These are phyloP conservation scores for Exophiala alcalophila DNA, from an alignment of 2,329 filamentous ascomycete genomes.

Conservation along the genomic window DNA sequence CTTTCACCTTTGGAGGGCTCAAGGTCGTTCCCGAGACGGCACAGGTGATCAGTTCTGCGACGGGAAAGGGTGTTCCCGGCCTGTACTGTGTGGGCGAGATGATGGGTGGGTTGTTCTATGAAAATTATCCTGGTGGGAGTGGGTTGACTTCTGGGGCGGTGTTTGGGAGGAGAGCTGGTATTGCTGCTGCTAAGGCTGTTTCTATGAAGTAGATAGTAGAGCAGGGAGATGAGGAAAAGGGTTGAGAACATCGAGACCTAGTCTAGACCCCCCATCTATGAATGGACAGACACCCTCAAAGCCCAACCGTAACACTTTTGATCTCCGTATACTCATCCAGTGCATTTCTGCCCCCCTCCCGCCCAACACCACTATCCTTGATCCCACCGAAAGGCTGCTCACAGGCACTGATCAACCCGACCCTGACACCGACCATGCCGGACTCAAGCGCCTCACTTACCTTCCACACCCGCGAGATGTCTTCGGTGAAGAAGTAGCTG, in stretches of 20 bases:
- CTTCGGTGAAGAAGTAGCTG: constrained; percentile 63
- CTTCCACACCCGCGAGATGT: constrained; percentile 57
- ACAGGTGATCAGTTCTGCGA: constrained; percentile 49
- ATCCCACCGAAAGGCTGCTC: constrained; percentile 32
- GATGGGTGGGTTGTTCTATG: constrained; percentile 62
- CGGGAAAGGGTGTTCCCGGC: constrained; percentile 50
- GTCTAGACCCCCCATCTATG: no score
- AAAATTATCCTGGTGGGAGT: constrained; percentile 63
- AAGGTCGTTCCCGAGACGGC: constrained; percentile 55
- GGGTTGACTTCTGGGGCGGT: constrained; percentile 60
- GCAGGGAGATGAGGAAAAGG: no score
- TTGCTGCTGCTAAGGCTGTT: constrained; percentile 30
- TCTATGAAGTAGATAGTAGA: neutral
- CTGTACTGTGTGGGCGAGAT: constrained; percentile 64
- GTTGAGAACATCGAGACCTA: no score
- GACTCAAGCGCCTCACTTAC: constrained; percentile 57
- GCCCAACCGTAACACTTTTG: constrained; percentile 64
- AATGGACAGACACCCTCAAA: no score
- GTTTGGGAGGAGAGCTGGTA: constrained; percentile 48
- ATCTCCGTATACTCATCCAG: constrained; percentile 73
- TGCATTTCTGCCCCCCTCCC: constrained; percentile 12
- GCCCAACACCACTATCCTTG: constrained; percentile 30
- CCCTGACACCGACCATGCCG: constrained; percentile 59
- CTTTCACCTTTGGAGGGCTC: constrained; percentile 67
- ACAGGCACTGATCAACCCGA: constrained; percentile 33